Base-by-base conservation (phyloP, 305 asterid genomes). In the Solanum aculeatissimum region DNA sequence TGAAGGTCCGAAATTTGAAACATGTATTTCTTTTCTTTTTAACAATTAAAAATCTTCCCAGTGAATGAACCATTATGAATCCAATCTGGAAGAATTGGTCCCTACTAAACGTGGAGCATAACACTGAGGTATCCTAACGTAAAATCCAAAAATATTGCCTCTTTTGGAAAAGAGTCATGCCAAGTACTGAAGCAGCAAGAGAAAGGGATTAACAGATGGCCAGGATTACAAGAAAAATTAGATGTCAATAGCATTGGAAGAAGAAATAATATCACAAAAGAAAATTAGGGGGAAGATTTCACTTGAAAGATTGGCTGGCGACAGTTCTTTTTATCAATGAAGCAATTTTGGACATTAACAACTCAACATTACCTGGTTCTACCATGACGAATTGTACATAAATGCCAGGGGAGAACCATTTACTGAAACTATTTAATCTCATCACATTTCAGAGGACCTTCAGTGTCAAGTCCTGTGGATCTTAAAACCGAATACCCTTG, bases 401-500 rank as follows among this genome's bases (percentile, higher is more conserved):
- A 23, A 80, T 55, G 88, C 85, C 88, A 85, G 90, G 84, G 77
- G 84, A 85, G 86, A 84, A 85, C 89, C 89, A 85, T 29, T 82
- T 54, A 77, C 82, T 43, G 83, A 82, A 86, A 87, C 57, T 80
- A 79, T 65, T 78, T 53, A 84, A 83, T 85, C 89, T 86, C 84
- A 71, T 78, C 75, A 65, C 84, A 84, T 82, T 81, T 84, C 83
- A 3, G 45, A 79, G 86, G 19, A 70, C 80, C 58, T 83, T 71
- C 15, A 38, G 66, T 27, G 21, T 89, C 92, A 91, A 83, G 92
- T 89, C 87, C 86, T 91, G 88, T 92, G 95, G 83, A 92, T 78
- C 90, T 93, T 93, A 92, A 92, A 93, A 79, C 97, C 97, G 38
- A 92, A 93, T 45, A 93, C 94, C 85, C 93, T 90, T 11, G 93